Conservation (phyloP, 78 protist genomes). For the Dictyostelium citrinum region DNA sequence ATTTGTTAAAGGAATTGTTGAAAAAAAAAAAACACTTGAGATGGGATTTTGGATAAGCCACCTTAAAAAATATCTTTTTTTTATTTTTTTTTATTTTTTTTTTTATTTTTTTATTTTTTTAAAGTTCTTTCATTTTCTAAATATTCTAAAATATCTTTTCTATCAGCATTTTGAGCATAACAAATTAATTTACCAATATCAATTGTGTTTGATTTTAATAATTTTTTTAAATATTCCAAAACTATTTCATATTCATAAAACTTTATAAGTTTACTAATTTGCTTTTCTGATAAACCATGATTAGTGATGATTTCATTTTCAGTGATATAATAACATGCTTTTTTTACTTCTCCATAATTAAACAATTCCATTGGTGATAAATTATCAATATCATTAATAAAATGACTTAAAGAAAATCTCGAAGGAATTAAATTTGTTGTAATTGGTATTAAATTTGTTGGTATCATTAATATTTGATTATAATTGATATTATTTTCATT, state of each 20-base stretch:
- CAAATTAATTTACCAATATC: neutral
- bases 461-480: neutral
- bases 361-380: neutral
- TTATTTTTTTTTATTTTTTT: neutral
- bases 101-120: no score
- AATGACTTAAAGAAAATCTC: neutral
- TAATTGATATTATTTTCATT: no score
- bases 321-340: neutral
- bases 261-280: neutral
- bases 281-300: neutral
- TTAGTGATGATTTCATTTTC: neutral
- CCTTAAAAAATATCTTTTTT: neutral
- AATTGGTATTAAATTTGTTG: neutral
- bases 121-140: neutral
- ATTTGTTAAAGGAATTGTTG: neutral
- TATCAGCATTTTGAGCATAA: neutral
- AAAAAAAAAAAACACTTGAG: neutral
- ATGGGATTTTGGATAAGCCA: neutral
- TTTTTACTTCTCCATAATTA: neutral
- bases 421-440: neutral
- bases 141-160: neutral
- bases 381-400: neutral
- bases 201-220: neutral
- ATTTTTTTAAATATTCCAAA: neutral
- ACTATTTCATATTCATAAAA: neutral